These are phyloP conservation scores for Trichoderma cornu-damae DNA, from an alignment of 2,329 filamentous ascomycete species.

Conservation along the genomic window DNA sequence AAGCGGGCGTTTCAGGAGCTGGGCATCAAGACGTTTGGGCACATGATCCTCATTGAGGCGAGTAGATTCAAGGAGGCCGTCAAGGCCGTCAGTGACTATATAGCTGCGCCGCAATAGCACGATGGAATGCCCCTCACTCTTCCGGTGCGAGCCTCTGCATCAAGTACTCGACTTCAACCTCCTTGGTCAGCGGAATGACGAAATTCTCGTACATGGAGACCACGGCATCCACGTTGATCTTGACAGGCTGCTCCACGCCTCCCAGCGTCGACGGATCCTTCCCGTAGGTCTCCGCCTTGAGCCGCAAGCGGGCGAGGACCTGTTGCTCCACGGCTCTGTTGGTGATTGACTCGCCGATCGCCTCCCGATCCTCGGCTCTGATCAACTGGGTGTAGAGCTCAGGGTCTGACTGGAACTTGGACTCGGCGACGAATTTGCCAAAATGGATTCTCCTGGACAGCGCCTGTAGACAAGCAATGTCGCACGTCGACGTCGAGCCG, in stretches of 20 bases:
- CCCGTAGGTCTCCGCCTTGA: slow-evolving; percentile 92
- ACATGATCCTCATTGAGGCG: slow-evolving; percentile 81
- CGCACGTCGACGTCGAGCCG: slow-evolving; percentile 83
- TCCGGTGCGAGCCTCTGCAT: slow-evolving; percentile 73
- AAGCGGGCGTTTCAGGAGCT: slow-evolving; percentile 92
- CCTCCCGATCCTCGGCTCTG: slow-evolving; percentile 69
- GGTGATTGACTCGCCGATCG: slow-evolving; percentile 86
- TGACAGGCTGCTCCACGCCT: slow-evolving; percentile 53
- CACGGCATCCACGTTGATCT: slow-evolving; percentile 90
- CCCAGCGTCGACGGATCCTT: slow-evolving; percentile 69
- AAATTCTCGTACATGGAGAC: slow-evolving; percentile 86
- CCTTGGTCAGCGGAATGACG: slow-evolving; percentile 96
- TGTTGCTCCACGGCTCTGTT: slow-evolving; percentile 84
- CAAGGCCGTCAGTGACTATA: slow-evolving; percentile 68
- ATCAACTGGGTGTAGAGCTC: slow-evolving; percentile 80
- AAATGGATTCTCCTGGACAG: slow-evolving; percentile 90
- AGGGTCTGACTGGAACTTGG: slow-evolving; percentile 81
- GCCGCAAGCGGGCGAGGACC: slow-evolving; percentile 76
- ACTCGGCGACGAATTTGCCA: slow-evolving; percentile 96
- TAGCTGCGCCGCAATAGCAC: slow-evolving; percentile 50
- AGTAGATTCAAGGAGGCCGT: slow-evolving; percentile 70
- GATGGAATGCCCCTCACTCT: background rate
- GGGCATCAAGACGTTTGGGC: slow-evolving; percentile 78
- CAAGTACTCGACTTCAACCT: slow-evolving; percentile 95
- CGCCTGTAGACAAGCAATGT: slow-evolving; percentile 85